phyloP scores from a whole-genome alignment of 768 basidiomycete species.

The Rhizopogon roseolus region DNA sequence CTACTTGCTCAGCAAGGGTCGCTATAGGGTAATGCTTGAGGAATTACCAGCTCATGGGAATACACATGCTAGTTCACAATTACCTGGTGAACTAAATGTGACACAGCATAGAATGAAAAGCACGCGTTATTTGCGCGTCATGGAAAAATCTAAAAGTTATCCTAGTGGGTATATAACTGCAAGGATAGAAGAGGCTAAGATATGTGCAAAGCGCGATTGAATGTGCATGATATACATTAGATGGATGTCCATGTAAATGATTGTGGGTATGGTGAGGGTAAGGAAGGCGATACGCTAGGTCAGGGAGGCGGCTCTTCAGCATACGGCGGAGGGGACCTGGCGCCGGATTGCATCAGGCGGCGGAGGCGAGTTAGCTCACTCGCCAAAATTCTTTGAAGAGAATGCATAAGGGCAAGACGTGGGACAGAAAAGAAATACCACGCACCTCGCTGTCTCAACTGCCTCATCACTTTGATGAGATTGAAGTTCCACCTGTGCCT shows the following conservation, averaged over 20 bases:
- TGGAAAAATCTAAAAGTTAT: constrained; percentile 14
- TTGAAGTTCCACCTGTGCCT: constrained; percentile 48
- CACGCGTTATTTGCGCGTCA: background rate
- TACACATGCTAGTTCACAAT: no score
- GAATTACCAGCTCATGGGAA: no score
- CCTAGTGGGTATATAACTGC: constrained; percentile 21
- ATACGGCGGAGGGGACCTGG: constrained; percentile 24
- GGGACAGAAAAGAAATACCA: constrained; percentile 5
- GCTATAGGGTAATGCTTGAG: no score
- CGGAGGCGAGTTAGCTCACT: constrained; percentile 65
- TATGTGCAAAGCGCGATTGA: constrained; percentile 16
- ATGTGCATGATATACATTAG: constrained; percentile 27
- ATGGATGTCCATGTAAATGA: constrained; percentile 21
- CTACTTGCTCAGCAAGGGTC: no score
- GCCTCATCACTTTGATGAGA: constrained; percentile 54
- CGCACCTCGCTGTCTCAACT: constrained; percentile 58
- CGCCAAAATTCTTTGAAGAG: constrained; percentile 42
- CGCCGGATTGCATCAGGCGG: constrained; percentile 64
- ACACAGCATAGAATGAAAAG: background rate
- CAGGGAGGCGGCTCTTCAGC: constrained; percentile 1
- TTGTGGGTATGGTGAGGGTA: background rate
- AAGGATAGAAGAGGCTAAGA: constrained; percentile 5
- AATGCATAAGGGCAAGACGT: background rate
- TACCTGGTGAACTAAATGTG: background rate
- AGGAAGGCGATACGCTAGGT: background rate